phyloP scores from a whole-genome alignment of 1,139 yeast species.

The Pichia sp. region DNA sequence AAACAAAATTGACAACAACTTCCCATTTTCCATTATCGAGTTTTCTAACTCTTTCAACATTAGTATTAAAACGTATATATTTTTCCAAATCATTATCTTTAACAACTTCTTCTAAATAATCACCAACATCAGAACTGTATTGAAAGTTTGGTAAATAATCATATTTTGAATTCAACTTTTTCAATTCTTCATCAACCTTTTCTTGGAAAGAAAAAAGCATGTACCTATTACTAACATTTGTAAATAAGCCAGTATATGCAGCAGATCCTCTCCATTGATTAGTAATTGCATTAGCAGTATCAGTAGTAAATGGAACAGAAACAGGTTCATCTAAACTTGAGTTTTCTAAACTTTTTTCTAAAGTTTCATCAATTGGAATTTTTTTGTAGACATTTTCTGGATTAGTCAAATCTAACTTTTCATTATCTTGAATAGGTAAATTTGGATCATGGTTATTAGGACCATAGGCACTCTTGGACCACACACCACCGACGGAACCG shows the following conservation, averaged over 20 bases:
- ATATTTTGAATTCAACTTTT: slow-evolving; percentile 40
- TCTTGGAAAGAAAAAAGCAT: slow-evolving; percentile 36
- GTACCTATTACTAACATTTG: slow-evolving; percentile 43
- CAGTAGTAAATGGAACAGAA: not conserved
- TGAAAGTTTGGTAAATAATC: slow-evolving; percentile 32
- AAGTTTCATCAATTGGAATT: slow-evolving; percentile 8
- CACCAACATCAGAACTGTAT: slow-evolving; percentile 31
- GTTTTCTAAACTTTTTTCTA: slow-evolving; percentile 8
- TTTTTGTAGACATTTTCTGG: slow-evolving; percentile 14
- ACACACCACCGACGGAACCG: slow-evolving; percentile 39
- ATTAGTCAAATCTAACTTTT: slow-evolving; percentile 1
- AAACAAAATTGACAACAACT: slow-evolving; percentile 4
- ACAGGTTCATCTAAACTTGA: slow-evolving; percentile 16
- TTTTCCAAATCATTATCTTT: slow-evolving; percentile 30
- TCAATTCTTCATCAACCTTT: slow-evolving; percentile 6
- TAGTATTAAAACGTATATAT: slow-evolving; percentile 35
- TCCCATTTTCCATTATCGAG: slow-evolving; percentile 19
- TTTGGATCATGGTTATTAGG: slow-evolving; percentile 24
- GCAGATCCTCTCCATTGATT: slow-evolving; percentile 23
- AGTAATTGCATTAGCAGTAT: slow-evolving; percentile 2
- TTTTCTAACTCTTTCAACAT: slow-evolving; percentile 35
- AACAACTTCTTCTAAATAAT: slow-evolving; percentile 30
- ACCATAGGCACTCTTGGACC: slow-evolving; percentile 27
- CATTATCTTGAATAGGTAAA: slow-evolving; percentile 17
- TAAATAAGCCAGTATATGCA: slow-evolving; percentile 38